These are phyloP conservation scores for Alternaria angustiovoidea DNA, from an alignment of 2,329 filamentous ascomycete species.

Conservation along the genomic window DNA sequence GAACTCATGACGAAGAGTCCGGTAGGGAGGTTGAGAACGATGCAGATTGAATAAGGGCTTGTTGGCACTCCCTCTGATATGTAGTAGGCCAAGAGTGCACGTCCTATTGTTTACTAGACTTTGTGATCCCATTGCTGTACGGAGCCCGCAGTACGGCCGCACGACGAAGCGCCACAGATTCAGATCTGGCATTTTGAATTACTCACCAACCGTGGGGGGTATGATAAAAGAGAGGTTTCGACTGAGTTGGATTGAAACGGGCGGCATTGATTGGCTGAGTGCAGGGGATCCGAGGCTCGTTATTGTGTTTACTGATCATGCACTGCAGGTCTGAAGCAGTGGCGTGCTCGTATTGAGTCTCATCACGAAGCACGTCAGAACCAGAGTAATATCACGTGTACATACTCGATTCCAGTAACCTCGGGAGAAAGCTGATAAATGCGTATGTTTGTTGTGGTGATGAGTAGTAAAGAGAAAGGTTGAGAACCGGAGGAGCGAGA, in stretches of 20 bases:
- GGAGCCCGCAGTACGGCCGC: not conserved
- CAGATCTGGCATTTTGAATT: not conserved
- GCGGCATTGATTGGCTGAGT: not conserved
- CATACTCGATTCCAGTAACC: not conserved
- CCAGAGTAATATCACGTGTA: not conserved
- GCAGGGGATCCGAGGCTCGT: not conserved
- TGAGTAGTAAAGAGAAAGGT: not conserved
- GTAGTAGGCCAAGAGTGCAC: not conserved
- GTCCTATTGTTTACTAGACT: not conserved
- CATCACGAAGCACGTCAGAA: not conserved
- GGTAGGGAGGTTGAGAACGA: not conserved
- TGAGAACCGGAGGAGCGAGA: not conserved
- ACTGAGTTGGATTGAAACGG: not conserved
- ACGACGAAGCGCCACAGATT: not conserved
- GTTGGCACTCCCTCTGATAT: not conserved
- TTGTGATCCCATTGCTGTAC: not conserved
- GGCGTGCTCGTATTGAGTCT: not conserved
- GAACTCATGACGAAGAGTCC: not conserved
- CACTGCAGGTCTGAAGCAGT: not conserved
- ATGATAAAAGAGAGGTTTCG: not conserved
- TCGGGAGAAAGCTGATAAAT: not conserved
- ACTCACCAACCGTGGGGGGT: not conserved
- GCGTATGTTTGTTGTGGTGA: not conserved
- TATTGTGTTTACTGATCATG: constrained; percentile 12
- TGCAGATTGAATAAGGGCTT: not conserved